Percentiles rank a stretch among this genome's conserved stretches.
These are phyloP conservation scores for Cryoendolithus antarcticus DNA, from an alignment of 2,329 filamentous ascomycete species.

Conservation along the genomic window DNA sequence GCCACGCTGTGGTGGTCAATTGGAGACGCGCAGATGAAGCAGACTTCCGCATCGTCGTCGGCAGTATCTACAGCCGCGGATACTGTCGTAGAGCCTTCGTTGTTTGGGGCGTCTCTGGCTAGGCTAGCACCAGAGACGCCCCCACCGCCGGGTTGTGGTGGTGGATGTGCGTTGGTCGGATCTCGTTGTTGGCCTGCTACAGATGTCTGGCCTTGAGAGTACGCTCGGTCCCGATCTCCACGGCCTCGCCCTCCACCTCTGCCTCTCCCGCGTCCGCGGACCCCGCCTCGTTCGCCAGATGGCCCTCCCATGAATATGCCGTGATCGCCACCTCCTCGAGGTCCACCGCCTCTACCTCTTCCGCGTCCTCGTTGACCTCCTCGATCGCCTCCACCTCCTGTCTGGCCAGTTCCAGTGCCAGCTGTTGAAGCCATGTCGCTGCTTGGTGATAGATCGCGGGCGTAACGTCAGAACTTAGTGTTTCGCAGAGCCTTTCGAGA, in stretches of 20 bases:
- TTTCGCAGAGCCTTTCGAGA: no score
- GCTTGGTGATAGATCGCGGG: no score
- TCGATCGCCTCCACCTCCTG: slow-evolving; percentile 1
- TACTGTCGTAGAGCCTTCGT: slow-evolving; percentile 10
- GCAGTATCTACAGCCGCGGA: slow-evolving; percentile 16
- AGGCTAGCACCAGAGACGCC: slow-evolving; percentile 34
- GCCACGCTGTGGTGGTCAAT: slow-evolving; percentile 79
- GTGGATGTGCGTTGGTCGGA: slow-evolving; percentile 22
- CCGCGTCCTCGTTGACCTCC: slow-evolving; percentile 11
- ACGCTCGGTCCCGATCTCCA: slow-evolving; percentile 23
- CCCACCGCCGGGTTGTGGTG: slow-evolving; percentile 23
- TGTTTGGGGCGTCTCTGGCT: slow-evolving; percentile 34
- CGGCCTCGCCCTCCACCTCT: slow-evolving; percentile 21
- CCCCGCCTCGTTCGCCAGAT: slow-evolving; percentile 5
- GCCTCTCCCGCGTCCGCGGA: slow-evolving; percentile 17
- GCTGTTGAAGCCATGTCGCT: no score
- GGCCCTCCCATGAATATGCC: slow-evolving; percentile 4
- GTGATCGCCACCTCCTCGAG: slow-evolving; percentile 3
- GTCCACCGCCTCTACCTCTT: slow-evolving; percentile 9
- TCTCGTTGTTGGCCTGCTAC: slow-evolving; percentile 12
- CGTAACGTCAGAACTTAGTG: no score
- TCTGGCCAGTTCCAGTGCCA: no score
- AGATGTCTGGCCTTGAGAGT: slow-evolving; percentile 13
- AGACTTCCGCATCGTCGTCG: slow-evolving; percentile 54
- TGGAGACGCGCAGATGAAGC: slow-evolving; percentile 92